Evolutionary conservation across 2,329 filamentous ascomycete genomes (phyloP).

Genomic region (Ophiostoma pallidulum): DNA sequence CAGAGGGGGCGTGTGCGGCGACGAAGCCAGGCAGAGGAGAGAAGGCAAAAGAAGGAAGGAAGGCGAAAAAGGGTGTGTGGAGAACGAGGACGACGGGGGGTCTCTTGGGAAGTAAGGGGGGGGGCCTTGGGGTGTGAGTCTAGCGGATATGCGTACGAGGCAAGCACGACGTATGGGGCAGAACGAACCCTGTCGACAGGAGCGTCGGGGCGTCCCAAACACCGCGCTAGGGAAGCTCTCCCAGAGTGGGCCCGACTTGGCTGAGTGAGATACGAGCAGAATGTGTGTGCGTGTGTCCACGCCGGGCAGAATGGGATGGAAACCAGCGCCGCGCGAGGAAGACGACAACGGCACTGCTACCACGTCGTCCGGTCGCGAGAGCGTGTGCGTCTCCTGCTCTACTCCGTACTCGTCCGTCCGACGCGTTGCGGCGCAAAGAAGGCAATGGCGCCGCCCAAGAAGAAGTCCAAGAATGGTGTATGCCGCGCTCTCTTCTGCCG

Average conservation of each 20-base stretch:
- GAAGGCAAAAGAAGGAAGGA: constrained; percentile 1
- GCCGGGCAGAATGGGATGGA: not conserved
- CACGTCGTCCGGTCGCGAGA: too few relatives aligned
- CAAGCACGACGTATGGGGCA: constrained; percentile 3
- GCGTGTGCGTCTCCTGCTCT: too few relatives aligned
- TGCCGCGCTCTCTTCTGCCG: too few relatives aligned
- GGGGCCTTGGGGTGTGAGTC: too few relatives aligned
- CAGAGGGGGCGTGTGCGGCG: not conserved
- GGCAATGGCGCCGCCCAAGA: constrained; percentile 83
- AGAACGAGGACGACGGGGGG: constrained; percentile 20
- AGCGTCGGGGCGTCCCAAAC: constrained; percentile 11
- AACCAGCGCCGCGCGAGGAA: too few relatives aligned
- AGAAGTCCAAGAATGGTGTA: constrained; percentile 85
- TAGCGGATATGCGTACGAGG: not conserved
- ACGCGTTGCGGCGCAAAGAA: too few relatives aligned
- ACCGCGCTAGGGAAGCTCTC: constrained; percentile 10
- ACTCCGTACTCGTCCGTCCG: too few relatives aligned
- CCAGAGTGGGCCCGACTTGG: constrained; percentile 5
- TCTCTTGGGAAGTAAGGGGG: constrained; percentile 17
- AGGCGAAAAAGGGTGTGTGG: constrained; percentile 3
- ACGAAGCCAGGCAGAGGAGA: constrained; percentile 5
- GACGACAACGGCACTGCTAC: too few relatives aligned
- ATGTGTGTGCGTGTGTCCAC: not conserved
- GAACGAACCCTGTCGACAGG: not conserved
- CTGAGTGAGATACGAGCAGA: constrained; percentile 3